Conservation (phyloP, 345 rosid species). For the Euphorbia lathyris region DNA sequence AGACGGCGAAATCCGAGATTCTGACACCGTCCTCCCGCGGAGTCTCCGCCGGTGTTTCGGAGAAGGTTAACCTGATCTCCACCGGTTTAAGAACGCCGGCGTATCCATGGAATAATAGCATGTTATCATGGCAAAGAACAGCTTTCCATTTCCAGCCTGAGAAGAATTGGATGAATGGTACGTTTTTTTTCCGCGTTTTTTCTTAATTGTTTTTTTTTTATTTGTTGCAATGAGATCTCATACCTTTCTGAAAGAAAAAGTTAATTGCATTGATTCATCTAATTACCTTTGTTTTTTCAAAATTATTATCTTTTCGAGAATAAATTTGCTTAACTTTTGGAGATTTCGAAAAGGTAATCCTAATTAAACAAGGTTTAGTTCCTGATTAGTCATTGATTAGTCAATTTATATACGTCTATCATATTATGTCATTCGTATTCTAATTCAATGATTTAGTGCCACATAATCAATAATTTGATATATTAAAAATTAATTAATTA, state of each 20-base stretch:
- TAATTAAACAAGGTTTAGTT: not conserved
- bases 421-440: too few species aligned
- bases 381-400: too few species aligned
- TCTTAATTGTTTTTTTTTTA: not conserved
- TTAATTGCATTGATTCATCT: not conserved
- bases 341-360: not conserved
- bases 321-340: not conserved
- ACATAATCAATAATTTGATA: too few species aligned
- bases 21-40: constrained; percentile 41
- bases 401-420: too few species aligned
- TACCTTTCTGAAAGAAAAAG: not conserved
- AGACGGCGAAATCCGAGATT: constrained; percentile 4
- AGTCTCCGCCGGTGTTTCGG: constrained; percentile 63
- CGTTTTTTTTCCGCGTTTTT: not conserved
- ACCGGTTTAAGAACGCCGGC: constrained; percentile 18
- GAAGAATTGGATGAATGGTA: constrained; percentile 98
- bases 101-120: constrained; percentile 73
- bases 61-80: constrained; percentile 43
- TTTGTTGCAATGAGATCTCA: not conserved
- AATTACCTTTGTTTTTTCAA: not conserved
- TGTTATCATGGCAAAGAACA: constrained; percentile 90
- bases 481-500: too few species aligned
- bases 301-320: not conserved
- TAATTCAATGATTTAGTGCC: too few species aligned
- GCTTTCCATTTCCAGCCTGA: constrained; percentile 94